Conservation (phyloP, 73 alveolate genomes). For the Stentor coeruleus region DNA sequence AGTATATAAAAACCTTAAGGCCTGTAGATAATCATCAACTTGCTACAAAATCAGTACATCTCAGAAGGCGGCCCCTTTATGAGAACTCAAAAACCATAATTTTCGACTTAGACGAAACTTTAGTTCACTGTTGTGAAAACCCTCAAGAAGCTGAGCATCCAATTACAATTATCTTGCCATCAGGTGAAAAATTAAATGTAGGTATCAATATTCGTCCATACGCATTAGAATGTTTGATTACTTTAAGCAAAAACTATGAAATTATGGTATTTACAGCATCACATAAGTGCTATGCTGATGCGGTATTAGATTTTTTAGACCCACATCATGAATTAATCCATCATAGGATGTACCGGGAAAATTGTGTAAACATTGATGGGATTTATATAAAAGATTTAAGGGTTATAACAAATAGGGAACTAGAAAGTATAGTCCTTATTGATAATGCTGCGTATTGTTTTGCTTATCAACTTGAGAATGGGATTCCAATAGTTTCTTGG, state of each 20-base stretch:
- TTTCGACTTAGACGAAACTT: conserved; percentile 45
- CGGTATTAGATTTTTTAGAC: conserved; percentile 75
- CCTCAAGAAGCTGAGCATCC: neutral
- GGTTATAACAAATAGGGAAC: conserved; percentile 39
- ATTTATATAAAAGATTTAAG: conserved; percentile 73
- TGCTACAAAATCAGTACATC: no score
- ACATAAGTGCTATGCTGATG: conserved; percentile 77
- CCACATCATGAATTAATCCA: conserved; percentile 64
- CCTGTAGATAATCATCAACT: no score
- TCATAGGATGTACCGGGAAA: conserved; percentile 71
- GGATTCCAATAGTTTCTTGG: conserved; percentile 64
- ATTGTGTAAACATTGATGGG: conserved; percentile 75
- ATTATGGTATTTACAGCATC: conserved; percentile 89
- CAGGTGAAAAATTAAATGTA: conserved; percentile 39
- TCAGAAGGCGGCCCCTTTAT: no score
- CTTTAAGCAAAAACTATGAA: conserved; percentile 48
- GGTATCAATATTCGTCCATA: conserved; percentile 71
- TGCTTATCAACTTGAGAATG: conserved; percentile 51
- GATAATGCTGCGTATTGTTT: conserved; percentile 57
- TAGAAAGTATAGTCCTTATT: conserved; percentile 39
- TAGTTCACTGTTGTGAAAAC: conserved; percentile 38
- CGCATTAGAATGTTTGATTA: conserved; percentile 46
- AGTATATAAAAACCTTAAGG: no score
- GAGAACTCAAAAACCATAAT: conserved; percentile 43
- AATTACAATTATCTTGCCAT: conserved; percentile 32